Evolutionary conservation across 148 eudicot species (phyloP), one percentile per base, ranked within the genome.

Genomic region (Chenopodium suecicum): DNA sequence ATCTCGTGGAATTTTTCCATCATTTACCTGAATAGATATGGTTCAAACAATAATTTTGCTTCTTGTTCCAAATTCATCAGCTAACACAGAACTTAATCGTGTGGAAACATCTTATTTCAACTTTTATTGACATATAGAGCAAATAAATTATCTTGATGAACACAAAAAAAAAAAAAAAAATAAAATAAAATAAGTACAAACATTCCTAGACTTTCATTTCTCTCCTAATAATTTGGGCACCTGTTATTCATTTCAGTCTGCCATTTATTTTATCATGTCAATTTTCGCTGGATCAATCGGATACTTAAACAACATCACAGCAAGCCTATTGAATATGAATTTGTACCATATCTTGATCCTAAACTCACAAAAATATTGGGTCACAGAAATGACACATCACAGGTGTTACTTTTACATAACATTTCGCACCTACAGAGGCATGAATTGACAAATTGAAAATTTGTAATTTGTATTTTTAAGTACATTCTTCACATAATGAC

Each of bases 1-100:
- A 80, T 94, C 74, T 84, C 87, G 80, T 0, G 98, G 98, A 77
- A 90, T 79, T 89, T 89, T 88, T 50, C 97, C 98, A 84, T 93
- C 90, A 83, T 94, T 91, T 41, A 94, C 94, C 98, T 94, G 79
- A 29, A 82, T 60, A 23, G 70, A 72, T 68, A 82, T 37, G 9
- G 70, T 8, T 47, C 23, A 77, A 27, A 25, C 54, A 47, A 67
- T 69, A 56, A 44, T 32, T 68, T 32, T 44, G 17, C 47, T 12
- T 66, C 47, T 56, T 68, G 52, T 58, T 34, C 16, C 25, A 0
- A 20, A 25, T 23, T 11, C 12, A 69, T 16, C 14, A 0, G 31
- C 34, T 54, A 66, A 64, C 46, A 41, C 12, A 73, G n/a, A 70
- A 70, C 48, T 13, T 14, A 70, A 34, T 5, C 3, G 1, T 16